Evolutionary conservation across 1,139 yeast genomes (phyloP).

Genomic region (Spathaspora jeffriesii): DNA sequence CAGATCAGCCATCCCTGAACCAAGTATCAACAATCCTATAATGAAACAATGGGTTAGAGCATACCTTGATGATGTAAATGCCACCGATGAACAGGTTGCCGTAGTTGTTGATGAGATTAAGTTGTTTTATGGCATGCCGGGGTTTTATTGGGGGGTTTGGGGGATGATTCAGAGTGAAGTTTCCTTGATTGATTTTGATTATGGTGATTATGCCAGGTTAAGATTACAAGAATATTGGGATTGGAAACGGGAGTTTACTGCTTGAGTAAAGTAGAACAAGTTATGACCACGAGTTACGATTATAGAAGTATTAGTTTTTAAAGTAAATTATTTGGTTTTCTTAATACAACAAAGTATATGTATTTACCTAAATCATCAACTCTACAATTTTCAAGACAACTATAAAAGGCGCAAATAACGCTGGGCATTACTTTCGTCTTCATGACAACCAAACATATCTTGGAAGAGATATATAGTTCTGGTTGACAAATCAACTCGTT

Average conservation of each 20-base stretch:
- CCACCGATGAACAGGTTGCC: constrained; percentile 24
- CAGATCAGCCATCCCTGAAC: constrained; percentile 57
- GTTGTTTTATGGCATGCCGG: constrained; percentile 75
- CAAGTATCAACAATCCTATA: constrained; percentile 40
- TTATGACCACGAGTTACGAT: too few species aligned
- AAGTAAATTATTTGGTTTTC: too few species aligned
- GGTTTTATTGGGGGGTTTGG: constrained; percentile 88
- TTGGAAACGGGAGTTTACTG: constrained; percentile 49
- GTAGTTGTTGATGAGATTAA: constrained; percentile 53
- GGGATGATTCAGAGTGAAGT: constrained; percentile 73
- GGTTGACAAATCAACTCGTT: too few species aligned
- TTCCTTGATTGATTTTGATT: constrained; percentile 75
- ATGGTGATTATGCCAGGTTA: constrained; percentile 57
- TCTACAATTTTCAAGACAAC: too few species aligned
- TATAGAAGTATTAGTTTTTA: too few species aligned
- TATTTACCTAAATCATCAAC: too few species aligned
- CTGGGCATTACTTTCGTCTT: too few species aligned
- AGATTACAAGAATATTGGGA: constrained; percentile 70
- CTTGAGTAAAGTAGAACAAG: background rate
- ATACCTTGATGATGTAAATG: constrained; percentile 38
- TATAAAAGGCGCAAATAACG: too few species aligned
- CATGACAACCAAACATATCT: too few species aligned
- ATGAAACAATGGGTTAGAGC: constrained; percentile 57
- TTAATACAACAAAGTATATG: too few species aligned
- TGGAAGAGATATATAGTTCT: too few species aligned